phyloP scores from a whole-genome alignment of 2,329 filamentous ascomycete genomes.

The Teratosphaeria nubilosa region DNA sequence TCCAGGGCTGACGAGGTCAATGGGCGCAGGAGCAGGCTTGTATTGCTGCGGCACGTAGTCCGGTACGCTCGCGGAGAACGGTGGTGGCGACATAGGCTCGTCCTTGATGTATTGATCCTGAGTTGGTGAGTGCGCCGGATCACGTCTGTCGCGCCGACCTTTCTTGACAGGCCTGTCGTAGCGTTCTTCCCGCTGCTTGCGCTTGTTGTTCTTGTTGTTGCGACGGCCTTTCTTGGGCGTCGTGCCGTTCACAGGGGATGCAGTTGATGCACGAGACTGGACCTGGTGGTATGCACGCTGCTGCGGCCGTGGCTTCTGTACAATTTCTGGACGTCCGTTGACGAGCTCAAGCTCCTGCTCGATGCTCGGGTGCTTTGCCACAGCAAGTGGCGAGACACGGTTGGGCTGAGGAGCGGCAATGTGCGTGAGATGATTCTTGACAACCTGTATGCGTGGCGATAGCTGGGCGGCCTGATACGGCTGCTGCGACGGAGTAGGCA shows the following conservation, averaged over 20 bases:
- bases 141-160: slow-evolving; percentile 22
- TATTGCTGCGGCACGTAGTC: slow-evolving; percentile 31
- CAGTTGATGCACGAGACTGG: slow-evolving; percentile 17
- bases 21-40: slow-evolving; percentile 20
- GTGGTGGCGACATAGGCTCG: slow-evolving; percentile 52
- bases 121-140: slow-evolving; percentile 21
- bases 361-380: slow-evolving; percentile 37
- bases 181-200: slow-evolving; percentile 18
- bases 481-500: slow-evolving; percentile 8
- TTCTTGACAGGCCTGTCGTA: slow-evolving; percentile 12
- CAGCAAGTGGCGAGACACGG: slow-evolving; percentile 51
- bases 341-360: slow-evolving; percentile 38
- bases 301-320: slow-evolving; percentile 14
- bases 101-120: slow-evolving; percentile 48
- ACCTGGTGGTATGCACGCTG: slow-evolving; percentile 10
- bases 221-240: neutral
- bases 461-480: slow-evolving; percentile 19
- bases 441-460: slow-evolving; percentile 47
- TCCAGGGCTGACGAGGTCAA: slow-evolving; percentile 29
- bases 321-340: slow-evolving; percentile 24
- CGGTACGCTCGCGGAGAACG: slow-evolving; percentile 33
- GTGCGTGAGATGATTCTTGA: slow-evolving; percentile 51
- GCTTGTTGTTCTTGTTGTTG: slow-evolving; percentile 19
- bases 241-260: slow-evolving; percentile 12
- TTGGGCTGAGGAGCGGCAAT: slow-evolving; percentile 69